Evolutionary conservation across 176 grass and related monocot species (phyloP).

Genomic region (Carex kokanica): DNA sequence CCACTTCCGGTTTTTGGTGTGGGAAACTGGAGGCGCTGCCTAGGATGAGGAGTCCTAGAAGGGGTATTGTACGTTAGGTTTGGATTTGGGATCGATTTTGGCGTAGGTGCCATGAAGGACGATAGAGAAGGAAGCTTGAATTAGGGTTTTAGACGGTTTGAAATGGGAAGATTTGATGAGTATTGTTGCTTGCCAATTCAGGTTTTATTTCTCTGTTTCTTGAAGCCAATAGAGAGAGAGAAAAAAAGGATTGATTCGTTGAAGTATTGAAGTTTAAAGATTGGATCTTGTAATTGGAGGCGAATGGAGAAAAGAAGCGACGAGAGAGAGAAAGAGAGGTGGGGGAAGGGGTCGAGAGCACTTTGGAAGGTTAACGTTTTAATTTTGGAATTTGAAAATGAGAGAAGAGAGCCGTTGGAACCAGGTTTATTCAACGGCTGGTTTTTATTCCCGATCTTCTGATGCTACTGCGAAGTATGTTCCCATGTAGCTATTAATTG

Average conservation of each 20-base stretch:
- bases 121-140: background rate
- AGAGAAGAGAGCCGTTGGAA: slow-evolving; percentile 23
- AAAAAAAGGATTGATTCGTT: background rate
- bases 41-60: slow-evolving; percentile 43
- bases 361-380: slow-evolving; percentile 45
- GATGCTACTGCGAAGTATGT: background rate
- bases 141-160: background rate
- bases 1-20: slow-evolving; percentile 33
- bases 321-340: background rate
- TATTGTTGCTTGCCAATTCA: background rate
- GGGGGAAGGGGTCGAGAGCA: slow-evolving; percentile 26
- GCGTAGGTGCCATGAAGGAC: slow-evolving; percentile 54
- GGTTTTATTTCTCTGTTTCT: background rate
- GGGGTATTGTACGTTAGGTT: slow-evolving; percentile 34
- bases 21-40: slow-evolving; percentile 77
- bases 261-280: slow-evolving; percentile 2
- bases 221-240: background rate
- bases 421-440: slow-evolving; percentile 1
- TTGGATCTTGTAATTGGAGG: background rate
- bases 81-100: slow-evolving; percentile 32
- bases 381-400: slow-evolving; percentile 41
- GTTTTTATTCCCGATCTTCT: background rate
- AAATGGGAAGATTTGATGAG: background rate
- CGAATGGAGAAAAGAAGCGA: background rate
- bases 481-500: background rate